Conservation (phyloP, 225 moss, liverwort and hornwort species). For the Straminergon stramineum region DNA sequence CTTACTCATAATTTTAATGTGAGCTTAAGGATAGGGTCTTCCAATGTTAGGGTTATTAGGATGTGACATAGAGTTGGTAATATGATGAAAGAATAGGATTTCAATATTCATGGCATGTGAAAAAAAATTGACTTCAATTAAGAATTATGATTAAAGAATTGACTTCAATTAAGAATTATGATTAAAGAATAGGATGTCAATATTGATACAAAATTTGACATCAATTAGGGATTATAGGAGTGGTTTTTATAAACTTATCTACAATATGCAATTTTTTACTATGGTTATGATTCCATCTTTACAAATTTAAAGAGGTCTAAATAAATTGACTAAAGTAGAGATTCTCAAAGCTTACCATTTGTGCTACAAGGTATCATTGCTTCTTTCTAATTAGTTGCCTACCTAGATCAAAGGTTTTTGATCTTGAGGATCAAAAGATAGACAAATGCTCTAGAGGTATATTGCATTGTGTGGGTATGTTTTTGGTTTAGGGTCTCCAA, state of each 20-base stretch:
- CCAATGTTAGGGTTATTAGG: too few relatives aligned
- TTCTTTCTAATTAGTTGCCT: not conserved
- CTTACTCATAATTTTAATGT: not conserved
- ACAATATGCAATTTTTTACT: not conserved
- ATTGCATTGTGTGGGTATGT: not conserved
- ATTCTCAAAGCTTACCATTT: not conserved
- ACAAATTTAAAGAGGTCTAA: not conserved
- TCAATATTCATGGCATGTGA: not conserved
- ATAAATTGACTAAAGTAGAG: not conserved
- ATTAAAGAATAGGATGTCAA: too few relatives aligned
- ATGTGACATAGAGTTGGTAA: not conserved
- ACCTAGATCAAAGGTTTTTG: not conserved
- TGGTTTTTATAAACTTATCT: not conserved
- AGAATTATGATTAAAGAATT: too few relatives aligned
- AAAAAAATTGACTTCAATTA: too few relatives aligned
- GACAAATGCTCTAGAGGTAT: accelerated
- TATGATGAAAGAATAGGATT: not conserved
- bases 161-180: not conserved
- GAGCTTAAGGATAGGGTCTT: not conserved
- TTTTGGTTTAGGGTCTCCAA: not conserved
- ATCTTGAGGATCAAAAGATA: not conserved
- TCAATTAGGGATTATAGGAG: not conserved
- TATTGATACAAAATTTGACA: too few relatives aligned
- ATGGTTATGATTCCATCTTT: not conserved
- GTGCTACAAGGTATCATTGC: not conserved